These are phyloP conservation scores for Penicillium angulare DNA, from an alignment of 495 filamentous ascomycete genomes.

Conservation along the genomic window DNA sequence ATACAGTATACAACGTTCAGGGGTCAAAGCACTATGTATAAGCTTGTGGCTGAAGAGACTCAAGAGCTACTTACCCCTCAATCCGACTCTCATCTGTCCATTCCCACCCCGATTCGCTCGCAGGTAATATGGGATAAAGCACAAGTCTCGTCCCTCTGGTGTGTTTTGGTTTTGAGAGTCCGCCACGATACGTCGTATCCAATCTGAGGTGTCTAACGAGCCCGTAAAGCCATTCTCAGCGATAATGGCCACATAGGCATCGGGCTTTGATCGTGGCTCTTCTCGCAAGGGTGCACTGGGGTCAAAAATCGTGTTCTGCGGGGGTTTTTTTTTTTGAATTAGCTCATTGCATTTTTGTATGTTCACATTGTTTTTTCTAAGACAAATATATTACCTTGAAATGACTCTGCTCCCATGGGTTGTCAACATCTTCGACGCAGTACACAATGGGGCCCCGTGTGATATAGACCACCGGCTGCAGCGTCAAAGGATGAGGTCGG, in stretches of 20 bases:
- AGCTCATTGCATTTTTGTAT: not conserved
- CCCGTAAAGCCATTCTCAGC: constrained; percentile 32
- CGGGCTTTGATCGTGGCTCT: constrained; percentile 15
- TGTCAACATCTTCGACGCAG: constrained; percentile 57
- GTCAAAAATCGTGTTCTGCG: constrained; percentile 22
- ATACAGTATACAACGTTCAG: too few relatives aligned
- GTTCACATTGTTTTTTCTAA: not conserved
- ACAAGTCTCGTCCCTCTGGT: constrained; percentile 28
- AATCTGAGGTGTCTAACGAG: constrained; percentile 26
- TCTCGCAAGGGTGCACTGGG: constrained; percentile 17
- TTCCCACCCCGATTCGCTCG: constrained; percentile 50
- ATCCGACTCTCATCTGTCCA: constrained; percentile 49
- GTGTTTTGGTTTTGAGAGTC: constrained; percentile 6
- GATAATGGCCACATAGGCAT: constrained; percentile 32
- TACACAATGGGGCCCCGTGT: constrained; percentile 57
- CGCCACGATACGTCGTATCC: constrained; percentile 25
- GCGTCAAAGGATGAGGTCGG: constrained; percentile 51
- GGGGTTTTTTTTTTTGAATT: not conserved
- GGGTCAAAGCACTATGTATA: too few relatives aligned
- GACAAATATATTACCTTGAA: constrained; percentile 41
- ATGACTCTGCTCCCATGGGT: constrained; percentile 56
- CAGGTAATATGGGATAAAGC: constrained; percentile 51
- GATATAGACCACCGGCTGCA: constrained; percentile 48
- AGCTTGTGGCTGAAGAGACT: too few relatives aligned
- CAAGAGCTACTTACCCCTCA: constrained; percentile 7